phyloP scores from a whole-genome alignment of 2,329 filamentous ascomycete species.

The Teratosphaeria nubilosa region DNA sequence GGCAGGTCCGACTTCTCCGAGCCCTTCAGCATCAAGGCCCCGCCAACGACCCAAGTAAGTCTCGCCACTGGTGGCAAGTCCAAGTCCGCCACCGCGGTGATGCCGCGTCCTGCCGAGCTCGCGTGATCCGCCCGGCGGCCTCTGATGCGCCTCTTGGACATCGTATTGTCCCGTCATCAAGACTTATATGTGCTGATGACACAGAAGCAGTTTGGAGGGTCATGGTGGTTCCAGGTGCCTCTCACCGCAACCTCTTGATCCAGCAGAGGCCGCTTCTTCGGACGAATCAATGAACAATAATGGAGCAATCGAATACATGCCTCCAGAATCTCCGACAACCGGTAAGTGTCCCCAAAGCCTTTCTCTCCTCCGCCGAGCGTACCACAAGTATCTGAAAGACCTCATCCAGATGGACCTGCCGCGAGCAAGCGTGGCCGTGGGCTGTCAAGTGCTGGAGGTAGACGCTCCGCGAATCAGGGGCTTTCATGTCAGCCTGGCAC shows the following conservation, averaged over 20 bases:
- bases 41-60: neutral
- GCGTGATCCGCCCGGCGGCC: neutral
- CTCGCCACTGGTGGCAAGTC: neutral
- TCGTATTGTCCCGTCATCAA: neutral
- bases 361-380: neutral
- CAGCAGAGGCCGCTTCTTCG: neutral
- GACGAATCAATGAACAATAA: conserved; percentile 4
- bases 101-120: neutral
- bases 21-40: neutral
- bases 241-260: neutral
- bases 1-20: neutral
- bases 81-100: neutral
- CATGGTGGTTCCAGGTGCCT: neutral
- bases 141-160: neutral
- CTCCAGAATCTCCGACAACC: neutral
- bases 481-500: neutral
- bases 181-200: neutral
- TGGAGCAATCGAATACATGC: neutral
- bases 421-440: neutral
- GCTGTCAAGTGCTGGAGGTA: neutral
- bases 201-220: neutral
- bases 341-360: neutral
- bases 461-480: neutral
- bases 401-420: neutral
- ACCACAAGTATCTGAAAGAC: neutral